Percentiles rank a stretch among this genome's conserved stretches.
Conservation (phyloP, 192 early-diverging fungal species). For the Funneliformis mosseae region DNA sequence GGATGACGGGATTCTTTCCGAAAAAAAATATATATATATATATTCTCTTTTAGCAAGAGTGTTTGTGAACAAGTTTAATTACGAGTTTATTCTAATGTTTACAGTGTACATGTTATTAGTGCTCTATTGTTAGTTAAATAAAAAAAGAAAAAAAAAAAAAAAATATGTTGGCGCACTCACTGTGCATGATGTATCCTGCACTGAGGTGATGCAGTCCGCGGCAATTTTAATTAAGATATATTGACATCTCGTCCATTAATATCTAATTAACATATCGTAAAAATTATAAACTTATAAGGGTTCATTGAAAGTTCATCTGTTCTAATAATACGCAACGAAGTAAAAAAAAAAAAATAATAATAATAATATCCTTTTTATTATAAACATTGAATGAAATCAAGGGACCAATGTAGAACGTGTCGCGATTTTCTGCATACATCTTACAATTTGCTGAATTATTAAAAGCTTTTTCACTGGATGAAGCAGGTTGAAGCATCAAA, state of each 20-base stretch:
- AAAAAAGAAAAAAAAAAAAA: not conserved
- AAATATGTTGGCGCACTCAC: not conserved
- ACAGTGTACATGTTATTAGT: not conserved
- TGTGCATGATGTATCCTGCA: not conserved
- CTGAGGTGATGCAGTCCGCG: not conserved
- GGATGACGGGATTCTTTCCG: not conserved
- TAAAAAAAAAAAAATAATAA: not conserved
- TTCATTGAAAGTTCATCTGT: not conserved
- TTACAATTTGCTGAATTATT: not conserved
- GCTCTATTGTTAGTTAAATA: not conserved
- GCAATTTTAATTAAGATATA: not conserved
- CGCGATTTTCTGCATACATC: not conserved
- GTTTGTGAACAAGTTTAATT: not conserved
- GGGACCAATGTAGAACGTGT: not conserved
- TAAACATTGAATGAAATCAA: not conserved
- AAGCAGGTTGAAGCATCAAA: not conserved
- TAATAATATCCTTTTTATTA: not conserved
- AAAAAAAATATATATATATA: no score
- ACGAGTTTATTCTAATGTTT: not conserved
- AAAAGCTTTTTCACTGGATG: not conserved
- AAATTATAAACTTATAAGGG: not conserved
- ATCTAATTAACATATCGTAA: not conserved
- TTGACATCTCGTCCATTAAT: not conserved
- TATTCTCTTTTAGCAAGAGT: not conserved
- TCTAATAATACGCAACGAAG: not conserved